Conservation (phyloP, 768 basidiomycete species). For the Tylopilus plumbeoviolaceoides region DNA sequence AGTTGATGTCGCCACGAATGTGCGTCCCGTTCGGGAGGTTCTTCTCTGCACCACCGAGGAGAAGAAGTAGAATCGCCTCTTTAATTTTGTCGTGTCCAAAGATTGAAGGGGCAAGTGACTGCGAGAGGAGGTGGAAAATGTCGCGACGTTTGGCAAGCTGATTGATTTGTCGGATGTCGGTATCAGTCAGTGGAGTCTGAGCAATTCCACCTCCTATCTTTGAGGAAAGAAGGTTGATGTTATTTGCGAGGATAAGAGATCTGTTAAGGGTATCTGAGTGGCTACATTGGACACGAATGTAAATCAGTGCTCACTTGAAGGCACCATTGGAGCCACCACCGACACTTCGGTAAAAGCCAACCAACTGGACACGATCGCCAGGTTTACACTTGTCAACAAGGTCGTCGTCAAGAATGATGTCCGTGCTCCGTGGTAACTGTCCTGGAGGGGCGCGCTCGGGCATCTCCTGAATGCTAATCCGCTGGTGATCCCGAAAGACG, state of each 20-base stretch:
- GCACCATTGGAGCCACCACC: slow-evolving; percentile 87
- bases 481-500: slow-evolving; percentile 93
- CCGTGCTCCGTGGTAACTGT: slow-evolving; percentile 92
- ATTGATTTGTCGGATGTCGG: slow-evolving; percentile 94
- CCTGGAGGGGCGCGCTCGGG: slow-evolving; percentile 98
- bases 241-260: slow-evolving; percentile 91
- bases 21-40: slow-evolving; percentile 97
- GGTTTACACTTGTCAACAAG: slow-evolving; percentile 97
- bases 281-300: slow-evolving; percentile 3
- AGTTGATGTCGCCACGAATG: slow-evolving; percentile 98
- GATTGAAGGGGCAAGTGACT: slow-evolving; percentile 96
- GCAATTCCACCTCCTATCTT: slow-evolving; percentile 95
- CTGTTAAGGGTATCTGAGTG: slow-evolving; percentile 38
- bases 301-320: slow-evolving; percentile 71
- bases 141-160: slow-evolving; percentile 84
- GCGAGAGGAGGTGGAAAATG: slow-evolving; percentile 85
- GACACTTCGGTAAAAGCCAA: slow-evolving; percentile 90
- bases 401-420: slow-evolving; percentile 94
- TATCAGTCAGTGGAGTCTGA: slow-evolving; percentile 86
- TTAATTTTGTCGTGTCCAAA: slow-evolving; percentile 97
- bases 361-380: slow-evolving; percentile 94
- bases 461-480: slow-evolving; percentile 99
- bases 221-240: slow-evolving; percentile 89
- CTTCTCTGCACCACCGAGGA: slow-evolving; percentile 97
- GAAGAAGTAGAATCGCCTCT: slow-evolving; percentile 83